phyloP scores from a whole-genome alignment of 1,284 basidiomycete species.

The Pseudozyma sp. region DNA sequence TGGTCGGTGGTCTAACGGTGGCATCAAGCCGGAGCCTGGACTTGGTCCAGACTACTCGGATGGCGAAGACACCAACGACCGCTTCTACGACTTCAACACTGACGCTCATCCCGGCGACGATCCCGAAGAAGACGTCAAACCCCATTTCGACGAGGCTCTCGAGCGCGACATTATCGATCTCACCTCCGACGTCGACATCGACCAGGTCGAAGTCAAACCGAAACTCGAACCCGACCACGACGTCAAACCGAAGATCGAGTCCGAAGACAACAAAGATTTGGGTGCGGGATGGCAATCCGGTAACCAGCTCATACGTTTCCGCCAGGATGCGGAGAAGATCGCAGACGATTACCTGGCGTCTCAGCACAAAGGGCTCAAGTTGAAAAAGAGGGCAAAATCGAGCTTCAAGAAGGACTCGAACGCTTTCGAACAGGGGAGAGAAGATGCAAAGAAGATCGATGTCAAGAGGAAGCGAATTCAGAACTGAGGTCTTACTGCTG shows the following conservation, averaged over 20 bases:
- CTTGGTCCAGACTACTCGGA: constrained; percentile 12
- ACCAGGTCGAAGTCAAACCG: constrained; percentile 19
- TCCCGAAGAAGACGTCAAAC: constrained; percentile 26
- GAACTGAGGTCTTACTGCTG: constrained; percentile 1
- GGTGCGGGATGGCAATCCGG: constrained; percentile 37
- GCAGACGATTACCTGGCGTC: constrained; percentile 48
- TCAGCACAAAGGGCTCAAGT: constrained; percentile 35
- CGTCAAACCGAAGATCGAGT: constrained; percentile 13
- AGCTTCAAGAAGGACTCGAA: constrained; percentile 28
- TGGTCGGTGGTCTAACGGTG: constrained; percentile 12
- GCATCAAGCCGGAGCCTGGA: constrained; percentile 3
- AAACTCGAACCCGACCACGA: constrained; percentile 24
- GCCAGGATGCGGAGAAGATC: constrained; percentile 48
- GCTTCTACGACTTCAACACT: constrained; percentile 15
- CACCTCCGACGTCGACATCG: constrained; percentile 12
- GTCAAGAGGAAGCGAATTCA: constrained; percentile 50
- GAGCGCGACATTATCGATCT: constrained; percentile 23
- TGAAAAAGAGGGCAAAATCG: constrained; percentile 32
- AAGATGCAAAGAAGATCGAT: constrained; percentile 51
- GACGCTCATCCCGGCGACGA: not conserved
- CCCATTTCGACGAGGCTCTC: constrained; percentile 26
- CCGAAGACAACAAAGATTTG: constrained; percentile 11
- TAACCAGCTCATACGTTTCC: constrained; percentile 46
- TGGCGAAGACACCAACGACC: constrained; percentile 17
- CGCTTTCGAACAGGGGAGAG: constrained; percentile 44